Base-by-base conservation (phyloP, 169 alveolate species). In the Eimeria zaria region DNA sequence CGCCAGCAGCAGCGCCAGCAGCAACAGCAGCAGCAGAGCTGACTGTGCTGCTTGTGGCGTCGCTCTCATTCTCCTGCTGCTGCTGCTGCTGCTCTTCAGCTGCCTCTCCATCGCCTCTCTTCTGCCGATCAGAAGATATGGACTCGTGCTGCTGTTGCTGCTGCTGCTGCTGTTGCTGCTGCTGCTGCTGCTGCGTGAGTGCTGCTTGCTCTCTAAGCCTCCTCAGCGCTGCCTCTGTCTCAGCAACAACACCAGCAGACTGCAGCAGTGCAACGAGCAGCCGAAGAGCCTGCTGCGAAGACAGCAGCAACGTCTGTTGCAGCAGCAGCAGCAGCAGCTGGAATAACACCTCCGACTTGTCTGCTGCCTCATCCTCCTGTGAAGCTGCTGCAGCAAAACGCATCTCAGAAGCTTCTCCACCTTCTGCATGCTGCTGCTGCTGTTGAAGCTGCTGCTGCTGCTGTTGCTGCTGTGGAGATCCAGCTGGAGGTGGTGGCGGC, bases 321-420 rank as follows among this genome's bases (percentile, higher is more conserved):
- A 84, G 92, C 92, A 84, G 92, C 74, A 84, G 60, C 74, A 84
- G 92, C 74, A 84, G 69, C 78, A 30, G 92, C 78, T 30, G 92
- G 6, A 58, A 33, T 60, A 60, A 60, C 33, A 84, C 36, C 53
- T 58, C 89, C 36, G 55, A n/a, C 69, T 48, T 39, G 46, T 87
- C 84, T 7, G 95, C 51, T 48, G 39, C 67, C 6, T 88, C 95
- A 64, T 55, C 91, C n/a, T 24, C 53, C 18, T 36, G 44, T 11
- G 55, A 33, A 8, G 33, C 92, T 33, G 51, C 74, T 9, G 78
- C 92, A 60, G 46, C 80, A 60, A 36, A 84, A 33, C 58, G 80
- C 80, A 84, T 46, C 44, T 8, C 73, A 36, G 78, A 22, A 1
- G 92, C 81, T 30, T 33, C 81, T 33, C 30, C 74, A 8, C 36